These are phyloP conservation scores for Domatiomyces catenatus DNA, from an alignment of 2,329 filamentous ascomycete genomes.

Conservation along the genomic window DNA sequence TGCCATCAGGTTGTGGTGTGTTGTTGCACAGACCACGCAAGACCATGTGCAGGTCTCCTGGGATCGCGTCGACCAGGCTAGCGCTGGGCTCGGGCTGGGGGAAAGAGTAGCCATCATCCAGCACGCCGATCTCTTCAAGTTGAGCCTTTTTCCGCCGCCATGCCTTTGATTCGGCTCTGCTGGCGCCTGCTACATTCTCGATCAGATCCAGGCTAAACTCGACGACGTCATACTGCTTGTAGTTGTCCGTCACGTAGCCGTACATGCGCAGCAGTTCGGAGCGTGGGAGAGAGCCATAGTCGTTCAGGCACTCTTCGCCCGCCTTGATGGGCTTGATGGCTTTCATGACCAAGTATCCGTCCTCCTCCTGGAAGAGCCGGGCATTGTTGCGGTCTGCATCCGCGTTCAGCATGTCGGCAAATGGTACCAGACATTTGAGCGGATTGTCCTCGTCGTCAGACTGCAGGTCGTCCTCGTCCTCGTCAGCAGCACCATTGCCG, in stretches of 20 bases:
- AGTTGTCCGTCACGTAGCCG: slow-evolving; percentile 69
- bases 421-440: slow-evolving; percentile 57
- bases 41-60: slow-evolving; percentile 26
- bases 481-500: neutral
- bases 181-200: slow-evolving; percentile 25
- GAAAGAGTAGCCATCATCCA: slow-evolving; percentile 62
- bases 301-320: slow-evolving; percentile 70
- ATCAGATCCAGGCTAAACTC: slow-evolving; percentile 55
- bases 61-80: slow-evolving; percentile 22
- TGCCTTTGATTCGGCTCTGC: slow-evolving; percentile 18
- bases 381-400: slow-evolving; percentile 69
- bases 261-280: slow-evolving; percentile 72
- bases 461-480: slow-evolving; percentile 8
- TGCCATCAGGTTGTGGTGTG: neutral
- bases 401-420: slow-evolving; percentile 81
- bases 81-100: slow-evolving; percentile 19
- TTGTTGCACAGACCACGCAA: slow-evolving; percentile 20
- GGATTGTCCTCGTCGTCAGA: slow-evolving; percentile 27
- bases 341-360: slow-evolving; percentile 49
- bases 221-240: slow-evolving; percentile 65
- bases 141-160: slow-evolving; percentile 25
- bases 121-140: slow-evolving; percentile 45
- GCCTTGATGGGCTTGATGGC: slow-evolving; percentile 51
- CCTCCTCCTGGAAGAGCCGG: slow-evolving; percentile 45
- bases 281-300: slow-evolving; percentile 72